These are phyloP conservation scores for Fusarium illudens DNA, from an alignment of 2,329 filamentous ascomycete species.

Conservation along the genomic window DNA sequence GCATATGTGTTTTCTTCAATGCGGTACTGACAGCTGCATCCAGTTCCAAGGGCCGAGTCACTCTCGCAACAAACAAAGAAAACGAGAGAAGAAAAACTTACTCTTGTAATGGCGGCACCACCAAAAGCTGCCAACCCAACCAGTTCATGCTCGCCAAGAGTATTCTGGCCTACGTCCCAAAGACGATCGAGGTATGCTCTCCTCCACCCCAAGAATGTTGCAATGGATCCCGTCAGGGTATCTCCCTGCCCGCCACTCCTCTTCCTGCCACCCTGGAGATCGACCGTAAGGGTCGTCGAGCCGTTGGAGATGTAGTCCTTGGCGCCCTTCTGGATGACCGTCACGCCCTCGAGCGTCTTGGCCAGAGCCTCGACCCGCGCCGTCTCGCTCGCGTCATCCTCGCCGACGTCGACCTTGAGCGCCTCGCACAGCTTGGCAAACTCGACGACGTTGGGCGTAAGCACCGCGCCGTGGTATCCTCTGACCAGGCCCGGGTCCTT, in stretches of 20 bases:
- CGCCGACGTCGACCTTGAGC: conserved; percentile 69
- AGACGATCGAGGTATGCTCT: conserved; percentile 84
- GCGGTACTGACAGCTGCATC: neutral
- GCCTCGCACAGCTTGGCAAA: conserved; percentile 83
- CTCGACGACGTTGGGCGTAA: conserved; percentile 96
- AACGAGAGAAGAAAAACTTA: conserved; percentile 48
- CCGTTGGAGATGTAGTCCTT: conserved; percentile 88
- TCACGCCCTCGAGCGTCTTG: conserved; percentile 82
- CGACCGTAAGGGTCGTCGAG: conserved; percentile 75
- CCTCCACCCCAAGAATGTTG: conserved; percentile 88
- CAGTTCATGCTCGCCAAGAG: conserved; percentile 64
- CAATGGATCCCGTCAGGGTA: conserved; percentile 88
- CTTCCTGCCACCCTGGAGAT: conserved; percentile 84
- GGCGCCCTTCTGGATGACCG: conserved; percentile 87
- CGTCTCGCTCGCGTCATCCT: conserved; percentile 47
- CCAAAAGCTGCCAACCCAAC: conserved; percentile 84
- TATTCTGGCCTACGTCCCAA: conserved; percentile 68
- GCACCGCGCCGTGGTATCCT: conserved; percentile 83
- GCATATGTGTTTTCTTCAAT: conserved; percentile 1
- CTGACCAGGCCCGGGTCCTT: conserved; percentile 77
- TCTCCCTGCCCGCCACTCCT: conserved; percentile 94
- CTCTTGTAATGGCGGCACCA: conserved; percentile 86
- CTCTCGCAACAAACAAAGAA: neutral
- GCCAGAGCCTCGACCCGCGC: conserved; percentile 72
- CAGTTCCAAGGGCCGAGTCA: neutral